Evolutionary conservation across 2,329 filamentous ascomycete genomes (phyloP), one percentile per base, ranked within the genome.

Genomic region (Nemania sp.): DNA sequence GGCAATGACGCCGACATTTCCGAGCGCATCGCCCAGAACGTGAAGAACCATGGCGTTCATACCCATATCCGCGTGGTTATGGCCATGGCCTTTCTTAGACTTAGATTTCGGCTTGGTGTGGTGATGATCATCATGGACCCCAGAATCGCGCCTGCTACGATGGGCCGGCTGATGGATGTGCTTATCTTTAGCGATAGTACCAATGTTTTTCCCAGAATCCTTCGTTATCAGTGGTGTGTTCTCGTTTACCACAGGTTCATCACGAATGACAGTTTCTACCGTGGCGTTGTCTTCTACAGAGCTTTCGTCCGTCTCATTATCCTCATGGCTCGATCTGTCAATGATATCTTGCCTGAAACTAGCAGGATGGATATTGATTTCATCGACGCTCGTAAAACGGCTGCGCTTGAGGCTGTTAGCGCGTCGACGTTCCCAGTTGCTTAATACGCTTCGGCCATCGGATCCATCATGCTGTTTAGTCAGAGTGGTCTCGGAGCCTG

Each of bases 271-370:
- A 35, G 76, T 79, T 56, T 82, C 77, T n/a, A 80, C 73, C 6
- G 83, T 81, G 8, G 81, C 80, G 18, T 82, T 81, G 6, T 86
- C 85, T 18, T 87, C 86, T 11, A 80, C 80, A 35, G 86, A 86
- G 66, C 84, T 87, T 32, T 88, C 89, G 58, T 85, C 82, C n/a
- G 78, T 76, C 15, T 78, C 76, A 24, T 73, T 83, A 27, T 87
- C 86, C 3, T 88, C 86, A 3, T 85, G 82, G 45, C 88, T 88
- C 53, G 89, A 83, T 58, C 88, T 87, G 67, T 91, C 90, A 72
- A 98, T 97, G 73, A 99, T 97, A 64, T 95, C 93, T 78, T 97
- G 92, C 72, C 96, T 87, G 84, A 98, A 94, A 70, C 91, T 95
- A 26, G 93, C 92, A 2, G 96, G 96, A 77, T 98, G 92, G 60